Evolutionary conservation across 768 basidiomycete species (phyloP), one percentile per base, ranked within the genome.

Genomic region (Infundibulicybe gibba): DNA sequence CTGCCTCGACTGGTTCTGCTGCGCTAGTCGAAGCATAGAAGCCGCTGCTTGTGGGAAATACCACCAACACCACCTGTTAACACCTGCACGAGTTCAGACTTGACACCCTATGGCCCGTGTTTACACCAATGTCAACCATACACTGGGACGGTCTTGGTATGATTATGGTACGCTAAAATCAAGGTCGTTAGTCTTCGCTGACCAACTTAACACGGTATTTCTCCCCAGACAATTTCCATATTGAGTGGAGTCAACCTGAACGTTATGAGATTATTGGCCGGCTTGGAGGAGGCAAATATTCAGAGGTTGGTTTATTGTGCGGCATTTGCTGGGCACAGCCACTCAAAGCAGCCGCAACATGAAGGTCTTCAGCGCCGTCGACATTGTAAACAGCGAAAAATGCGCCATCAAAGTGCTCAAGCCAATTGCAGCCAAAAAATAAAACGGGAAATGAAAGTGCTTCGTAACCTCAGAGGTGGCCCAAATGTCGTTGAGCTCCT

Each of bases 341-440:
- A 37, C 31, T 39, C 11, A 6, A 12, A 40, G 43, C 20, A 46
- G 49, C 20, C 33, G 52, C 35, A 25, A 19, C n/a, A 34, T 47
- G 14, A 46, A 77, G 77, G 78, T 79, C 20, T 84, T 85, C 58
- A 76, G 77, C 52, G 81, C 79, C 39, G 61, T 83, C 46, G 77
- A 85, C 60, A 72, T 74, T 59, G 71, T 70, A 51, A 77, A 72
- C 53, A 66, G 67, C 31, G 76, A 78, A 49, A 73, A 68, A 47
- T 80, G 79, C 56, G 68, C 84, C 53, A 76, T 87, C 67, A 87
- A 87, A 60, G 83, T 87, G 4, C 69, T 87, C 54, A 87, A 87
- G 56, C 85, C 85, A 17, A 83, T 87, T 35, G 82, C 71, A 63
- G 77, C 74, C 61, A 77, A 77, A 67, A 87, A 87, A 80, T 86